Base-by-base conservation (phyloP, 352 stramenopile genomes). In the Thalassiosira pacifica region DNA sequence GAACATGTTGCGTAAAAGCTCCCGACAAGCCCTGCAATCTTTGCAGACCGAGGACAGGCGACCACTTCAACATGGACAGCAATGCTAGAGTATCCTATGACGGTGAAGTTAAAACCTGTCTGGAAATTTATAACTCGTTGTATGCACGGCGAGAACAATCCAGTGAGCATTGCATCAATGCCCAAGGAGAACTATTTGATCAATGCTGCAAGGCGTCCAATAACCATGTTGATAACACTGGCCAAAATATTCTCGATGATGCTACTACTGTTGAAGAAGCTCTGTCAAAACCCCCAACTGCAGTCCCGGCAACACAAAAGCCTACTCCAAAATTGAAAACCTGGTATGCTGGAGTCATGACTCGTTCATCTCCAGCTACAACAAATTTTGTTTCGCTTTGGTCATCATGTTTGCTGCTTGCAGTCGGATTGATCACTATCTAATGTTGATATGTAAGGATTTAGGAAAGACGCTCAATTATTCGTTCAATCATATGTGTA, bases 11-110 rank as follows among this genome's bases (percentile, higher is more conserved):
- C 63, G 64, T 87, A 27, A 42, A 75, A 61, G 52, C 83, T 42
- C 68, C 76, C 18, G 60, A 59, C 24, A 34, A 72, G 27, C 83
- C 83, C 24, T 89, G 83, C 45, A 80, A 86, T 69, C 40, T 88
- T 26, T 88, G 82, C 34, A 42, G 34, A 55, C 42, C 57, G n/a
- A 71, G 61, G 2, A 59, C 75, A 61, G 64, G 42, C 22, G 53
- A 55, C 32, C 69, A 61, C 19, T 82, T 76, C 27, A 22, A 83
- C n/a, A 71, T 83, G 60, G 80, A 82, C 4, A 71, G 42, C 13
- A 52, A 81, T 34, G 63, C 42, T 5, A 42, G 27, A 55, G 65
- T 88, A 27, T 76, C 69, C 24, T 79, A 78, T 27, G 31, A 79
- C 40, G 82, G 82, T 0, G 66, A 78, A 55, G 59, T 32, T 40